Percentiles rank a stretch among this genome's conserved stretches.
Evolutionary conservation across 257 asterid genomes (phyloP).

Genomic region (Rehmannia glutinosa): DNA sequence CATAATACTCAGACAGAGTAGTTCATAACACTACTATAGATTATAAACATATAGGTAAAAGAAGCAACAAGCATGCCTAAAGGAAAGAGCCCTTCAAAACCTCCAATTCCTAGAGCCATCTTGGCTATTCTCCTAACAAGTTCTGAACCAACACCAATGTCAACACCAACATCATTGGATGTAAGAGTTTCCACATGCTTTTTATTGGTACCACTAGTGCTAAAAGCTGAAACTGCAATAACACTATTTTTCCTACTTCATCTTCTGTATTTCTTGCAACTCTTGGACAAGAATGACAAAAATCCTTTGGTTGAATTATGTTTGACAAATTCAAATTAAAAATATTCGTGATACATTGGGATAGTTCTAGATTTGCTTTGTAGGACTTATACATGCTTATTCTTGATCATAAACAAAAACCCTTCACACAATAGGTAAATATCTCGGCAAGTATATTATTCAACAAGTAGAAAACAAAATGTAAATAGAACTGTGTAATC

Average conservation of each 20-base stretch:
- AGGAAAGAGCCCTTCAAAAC: slow-evolving; percentile 91
- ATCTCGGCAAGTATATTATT: background rate
- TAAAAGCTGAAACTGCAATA: slow-evolving; percentile 24
- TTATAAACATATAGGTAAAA: too few species aligned
- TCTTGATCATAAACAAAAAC: background rate
- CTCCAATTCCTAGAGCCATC: slow-evolving; percentile 97
- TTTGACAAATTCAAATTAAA: background rate
- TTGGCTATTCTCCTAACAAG: slow-evolving; percentile 84
- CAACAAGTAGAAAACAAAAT: too few species aligned
- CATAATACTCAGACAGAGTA: too few species aligned
- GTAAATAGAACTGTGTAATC: too few species aligned
- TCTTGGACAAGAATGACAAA: slow-evolving; percentile 19
- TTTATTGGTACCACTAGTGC: slow-evolving; percentile 17
- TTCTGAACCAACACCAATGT: slow-evolving; percentile 93
- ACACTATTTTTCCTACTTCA: slow-evolving; percentile 15
- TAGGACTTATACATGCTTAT: slow-evolving; percentile 30
- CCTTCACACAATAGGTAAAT: slow-evolving; percentile 7
- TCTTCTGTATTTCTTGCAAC: slow-evolving; percentile 19
- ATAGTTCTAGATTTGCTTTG: slow-evolving; percentile 25
- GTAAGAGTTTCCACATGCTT: slow-evolving; percentile 43
- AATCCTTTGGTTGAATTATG: slow-evolving; percentile 5
- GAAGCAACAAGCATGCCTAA: slow-evolving; percentile 48
- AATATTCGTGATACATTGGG: slow-evolving; percentile 19
- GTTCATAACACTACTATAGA: too few species aligned
- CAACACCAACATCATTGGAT: slow-evolving; percentile 90